phyloP scores from a whole-genome alignment of 768 basidiomycete genomes.

The Tricholoma sp. region DNA sequence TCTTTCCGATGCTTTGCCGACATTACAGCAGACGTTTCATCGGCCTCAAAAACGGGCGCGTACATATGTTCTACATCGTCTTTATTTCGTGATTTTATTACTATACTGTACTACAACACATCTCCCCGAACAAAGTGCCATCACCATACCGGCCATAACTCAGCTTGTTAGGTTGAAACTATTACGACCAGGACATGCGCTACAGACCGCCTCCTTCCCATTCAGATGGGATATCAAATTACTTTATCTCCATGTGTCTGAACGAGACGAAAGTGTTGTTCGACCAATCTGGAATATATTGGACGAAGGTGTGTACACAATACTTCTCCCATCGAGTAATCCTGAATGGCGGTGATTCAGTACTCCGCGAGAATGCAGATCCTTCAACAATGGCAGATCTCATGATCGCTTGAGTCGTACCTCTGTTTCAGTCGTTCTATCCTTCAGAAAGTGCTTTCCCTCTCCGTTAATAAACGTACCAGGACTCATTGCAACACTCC shows the following conservation, averaged over 20 bases:
- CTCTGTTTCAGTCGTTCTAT: constrained; percentile 81
- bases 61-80: no score
- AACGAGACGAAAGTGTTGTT: constrained; percentile 79
- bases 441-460: constrained; percentile 91
- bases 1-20: no score
- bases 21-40: no score
- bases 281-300: constrained; percentile 89
- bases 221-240: no score
- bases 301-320: constrained; percentile 54
- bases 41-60: no score
- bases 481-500: constrained; percentile 74
- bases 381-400: constrained; percentile 50
- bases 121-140: no score
- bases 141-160: no score
- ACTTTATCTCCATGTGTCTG: constrained; percentile 88
- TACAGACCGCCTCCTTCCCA: no score
- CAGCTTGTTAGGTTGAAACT: no score
- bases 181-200: no score
- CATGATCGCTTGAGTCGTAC: constrained; percentile 58
- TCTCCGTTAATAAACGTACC: constrained; percentile 29
- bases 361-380: constrained; percentile 51
- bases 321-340: neutral
- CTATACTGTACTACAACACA: no score
- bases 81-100: no score
- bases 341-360: constrained; percentile 25